phyloP scores from a whole-genome alignment of 352 stramenopile species.

The Peronospora belbahrii region DNA sequence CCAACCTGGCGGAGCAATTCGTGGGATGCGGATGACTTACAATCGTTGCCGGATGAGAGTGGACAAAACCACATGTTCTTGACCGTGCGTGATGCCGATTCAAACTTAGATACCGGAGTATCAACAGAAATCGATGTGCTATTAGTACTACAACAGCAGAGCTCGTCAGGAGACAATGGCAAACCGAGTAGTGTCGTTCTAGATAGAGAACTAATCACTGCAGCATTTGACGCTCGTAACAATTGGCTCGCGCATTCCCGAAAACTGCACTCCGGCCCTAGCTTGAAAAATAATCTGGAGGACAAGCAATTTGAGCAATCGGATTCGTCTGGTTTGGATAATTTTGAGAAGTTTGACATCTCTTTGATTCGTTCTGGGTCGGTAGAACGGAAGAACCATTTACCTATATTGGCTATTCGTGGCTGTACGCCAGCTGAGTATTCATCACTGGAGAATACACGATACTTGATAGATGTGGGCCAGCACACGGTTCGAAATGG shows the following conservation, averaged over 20 bases:
- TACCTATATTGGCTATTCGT: slow-evolving; percentile 57
- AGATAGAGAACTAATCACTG: slow-evolving; percentile 38
- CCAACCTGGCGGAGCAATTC: slow-evolving; percentile 79
- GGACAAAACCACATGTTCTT: slow-evolving; percentile 69
- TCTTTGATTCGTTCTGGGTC: slow-evolving; percentile 49
- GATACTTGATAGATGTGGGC: slow-evolving; percentile 81
- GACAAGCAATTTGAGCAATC: slow-evolving; percentile 30
- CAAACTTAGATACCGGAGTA: slow-evolving; percentile 39
- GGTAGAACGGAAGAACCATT: slow-evolving; percentile 33
- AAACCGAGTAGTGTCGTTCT: slow-evolving; percentile 29
- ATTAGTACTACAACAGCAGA: slow-evolving; percentile 58
- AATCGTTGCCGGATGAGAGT: slow-evolving; percentile 32
- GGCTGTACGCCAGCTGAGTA: slow-evolving; percentile 80
- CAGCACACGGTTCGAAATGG: slow-evolving; percentile 84
- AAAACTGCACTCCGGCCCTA: slow-evolving; percentile 27
- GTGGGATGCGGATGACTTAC: slow-evolving; percentile 54
- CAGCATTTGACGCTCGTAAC: slow-evolving; percentile 58
- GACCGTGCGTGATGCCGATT: slow-evolving; percentile 61
- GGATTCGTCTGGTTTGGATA: slow-evolving; percentile 50
- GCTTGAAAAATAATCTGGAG: slow-evolving; percentile 35
- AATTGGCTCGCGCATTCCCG: slow-evolving; percentile 46
- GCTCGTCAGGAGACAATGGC: slow-evolving; percentile 22
- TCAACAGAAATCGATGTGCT: slow-evolving; percentile 62
- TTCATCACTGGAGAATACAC: slow-evolving; percentile 69
- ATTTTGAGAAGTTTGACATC: slow-evolving; percentile 71